Base-by-base conservation (phyloP, 2,329 filamentous ascomycete genomes). In the Neofusicoccum umdonicola region DNA sequence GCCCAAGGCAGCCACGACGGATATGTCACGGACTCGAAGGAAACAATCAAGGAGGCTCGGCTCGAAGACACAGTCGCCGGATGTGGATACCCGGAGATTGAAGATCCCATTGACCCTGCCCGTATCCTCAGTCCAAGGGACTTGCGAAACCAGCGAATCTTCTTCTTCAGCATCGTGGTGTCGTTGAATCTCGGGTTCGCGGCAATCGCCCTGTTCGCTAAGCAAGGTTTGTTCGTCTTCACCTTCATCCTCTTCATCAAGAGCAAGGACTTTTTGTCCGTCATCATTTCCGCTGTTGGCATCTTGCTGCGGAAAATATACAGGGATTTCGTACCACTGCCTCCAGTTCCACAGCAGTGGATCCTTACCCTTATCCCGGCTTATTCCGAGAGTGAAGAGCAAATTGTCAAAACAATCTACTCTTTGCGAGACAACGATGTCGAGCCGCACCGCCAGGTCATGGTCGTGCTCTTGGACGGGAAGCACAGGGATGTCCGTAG, bases 321-420 rank as follows among this genome's bases (percentile, higher is more conserved):
- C 19, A 39, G 60, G 4, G 42, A 31, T 8, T 60, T 69, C 51
- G 17, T n/a, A 15, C 67, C 67, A 8, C 62, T 62, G 9, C 51
- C 63, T 11, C 64, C 65, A 13, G 66, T 69, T 8, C 61, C 66
- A 9, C 56, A 35, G 8, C 67, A 68, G 27, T 71, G 68, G 68
- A 71, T 71, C n/a, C 61, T 71, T 7, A 69, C 67, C 5, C 51
- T 71, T 11, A 71, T 71, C 11, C 69, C 69, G 9, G 68, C 69
- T 9, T 71, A 67, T 17, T 70, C 68, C 3, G 69, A 71, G 51
- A 67, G 63, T 2, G 68, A 70, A 48, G 69, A 71, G 19, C 69
- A 70, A 48, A 71, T 71, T 45, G 68, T 67, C 37, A 70, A 70
- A 31, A 68, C 68, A 8, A 65, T 71, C 5, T 69, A 66, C 50